Conservation (phyloP, 768 basidiomycete genomes). For the Guyanaporus albipodus region DNA sequence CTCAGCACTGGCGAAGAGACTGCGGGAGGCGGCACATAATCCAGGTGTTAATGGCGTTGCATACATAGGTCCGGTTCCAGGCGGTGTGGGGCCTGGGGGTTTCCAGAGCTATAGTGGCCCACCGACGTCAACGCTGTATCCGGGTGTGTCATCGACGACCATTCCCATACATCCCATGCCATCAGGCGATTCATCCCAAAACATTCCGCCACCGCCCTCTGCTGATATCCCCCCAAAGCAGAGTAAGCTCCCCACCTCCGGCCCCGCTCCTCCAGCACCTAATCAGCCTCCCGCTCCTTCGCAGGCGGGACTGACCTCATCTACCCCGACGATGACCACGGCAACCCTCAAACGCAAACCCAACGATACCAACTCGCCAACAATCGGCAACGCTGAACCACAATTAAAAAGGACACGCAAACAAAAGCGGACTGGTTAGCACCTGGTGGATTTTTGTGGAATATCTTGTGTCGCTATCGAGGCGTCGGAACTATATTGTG, state of each 20-base stretch:
- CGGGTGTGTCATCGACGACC: slow-evolving; percentile 37
- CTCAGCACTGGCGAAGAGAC: slow-evolving; percentile 35
- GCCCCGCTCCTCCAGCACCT: slow-evolving; percentile 37
- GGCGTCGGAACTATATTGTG: slow-evolving; percentile 31
- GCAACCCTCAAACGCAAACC: slow-evolving; percentile 56
- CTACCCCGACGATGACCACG: slow-evolving; percentile 47
- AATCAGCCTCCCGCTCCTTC: slow-evolving; percentile 39
- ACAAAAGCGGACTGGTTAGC: slow-evolving; percentile 47
- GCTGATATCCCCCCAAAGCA: slow-evolving; percentile 60
- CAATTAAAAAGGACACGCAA: slow-evolving; percentile 55
- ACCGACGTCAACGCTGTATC: slow-evolving; percentile 45
- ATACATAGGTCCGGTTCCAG: slow-evolving; percentile 17
- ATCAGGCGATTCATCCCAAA: slow-evolving; percentile 48
- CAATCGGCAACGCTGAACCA: slow-evolving; percentile 43
- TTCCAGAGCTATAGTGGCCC: slow-evolving; percentile 25
- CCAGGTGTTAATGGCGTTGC: slow-evolving; percentile 12
- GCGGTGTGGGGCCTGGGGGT: slow-evolving; percentile 19
- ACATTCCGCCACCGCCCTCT: slow-evolving; percentile 40
- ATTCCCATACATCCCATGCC: slow-evolving; percentile 43
- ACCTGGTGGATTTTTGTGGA: slow-evolving; percentile 34
- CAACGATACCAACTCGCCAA: slow-evolving; percentile 47
- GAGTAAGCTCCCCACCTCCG: slow-evolving; percentile 52
- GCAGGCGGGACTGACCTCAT: slow-evolving; percentile 39
- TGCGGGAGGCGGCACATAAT: slow-evolving; percentile 31
- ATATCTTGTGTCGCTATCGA: slow-evolving; percentile 29